Base-by-base conservation (phyloP, 2,329 filamentous ascomycete species). In the Claviceps arundinis region DNA sequence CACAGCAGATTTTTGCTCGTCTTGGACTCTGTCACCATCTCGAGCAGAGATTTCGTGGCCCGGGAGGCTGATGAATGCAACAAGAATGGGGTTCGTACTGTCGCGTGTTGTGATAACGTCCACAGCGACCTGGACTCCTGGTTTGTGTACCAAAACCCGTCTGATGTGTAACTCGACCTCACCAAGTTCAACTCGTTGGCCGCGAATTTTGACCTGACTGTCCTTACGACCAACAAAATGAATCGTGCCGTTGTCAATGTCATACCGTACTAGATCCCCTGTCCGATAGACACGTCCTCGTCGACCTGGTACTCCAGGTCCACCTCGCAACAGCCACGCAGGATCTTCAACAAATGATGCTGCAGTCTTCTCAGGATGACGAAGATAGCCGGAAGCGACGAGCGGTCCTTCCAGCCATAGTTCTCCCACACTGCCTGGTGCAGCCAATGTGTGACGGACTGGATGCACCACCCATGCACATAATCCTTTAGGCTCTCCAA, bases 201-300 rank as follows among this genome's bases (percentile, higher is more conserved):
- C 61, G 3, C 59, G 51, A 11, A 64, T 55, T 52, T 62, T 62
- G 45, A 59, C 51, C 24, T 62, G 60, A 1, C 50, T 45, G 26
- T 62, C 60, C 22, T 58, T 53, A 3, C 60, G 59, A 0, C 60
- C 59, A 14, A 62, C 52, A 48, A 60, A 62, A 9, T 30, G 26
- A 45, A 60, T 58, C 2, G 62, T 55, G 0, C 56, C 54, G 2
- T 56, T 54, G 30, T 61, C 55, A 1, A 50, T 50, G 2, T 56
- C 19, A 17, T 50, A 53, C 0, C 59, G 56, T 3, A 56, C 60
- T 2, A 54, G 50, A n/a, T 63, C 61, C 0, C 61, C 60, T 0
- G 60, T 63, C 0, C 57, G 50, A 16, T 63, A 63, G 0, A 56
- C 51, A 4, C 54, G 52, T 0, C 56, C 30, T 1, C 0, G 9